Base-by-base conservation (phyloP, 805 yeast species). In the Metschnikowia dekortorum region DNA sequence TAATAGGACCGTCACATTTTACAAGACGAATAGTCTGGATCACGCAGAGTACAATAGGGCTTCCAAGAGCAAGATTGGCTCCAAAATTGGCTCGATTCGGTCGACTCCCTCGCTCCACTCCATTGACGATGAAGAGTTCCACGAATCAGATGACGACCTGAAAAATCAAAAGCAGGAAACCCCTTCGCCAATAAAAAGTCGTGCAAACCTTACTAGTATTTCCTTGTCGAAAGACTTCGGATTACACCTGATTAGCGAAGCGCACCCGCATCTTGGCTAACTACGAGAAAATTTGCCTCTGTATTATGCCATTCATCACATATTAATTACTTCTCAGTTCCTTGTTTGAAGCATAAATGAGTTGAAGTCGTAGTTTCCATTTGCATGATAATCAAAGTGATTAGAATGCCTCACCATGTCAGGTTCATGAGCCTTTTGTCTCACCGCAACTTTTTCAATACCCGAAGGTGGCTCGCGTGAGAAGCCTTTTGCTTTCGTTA, bases 1-100 rank as follows among this genome's bases (percentile, higher is more conserved):
- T 8, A 66, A 63, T 46, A 73, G 69, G 48, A 73, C 77, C 0
- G 76, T 73, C n/a, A 73, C 78, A 1, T 71, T 70, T 42, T 73
- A 70, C 56, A 57, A 69, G 39, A 63, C 64, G 26, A 65, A 59
- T 44, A 61, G 65, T 33, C 44, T 40, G 3, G 52, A 45, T 26
- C 33, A 30, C 11, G 45, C 56, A 1, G 61, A 60, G 7, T 49
- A 54, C 1, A 39, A 54, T 1, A 52, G 58, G 37, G 55, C 28
- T 16, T 13, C 46, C 16, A 44, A 29, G 10, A 34, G 58, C 47
- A 49, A 54, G 32, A 61, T 66, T 41, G 50, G 64, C 5, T 63
- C 68, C 34, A 49, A 74, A 41, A 67, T 62, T 1, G 61, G 69
- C 1, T 70, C 74, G 0, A 50, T 58, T 4, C 51, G 66, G 11